Evolutionary conservation across 2,329 filamentous ascomycete genomes (phyloP), one percentile per base, ranked within the genome.

Genomic region (Hirsutella rhossiliensis): DNA sequence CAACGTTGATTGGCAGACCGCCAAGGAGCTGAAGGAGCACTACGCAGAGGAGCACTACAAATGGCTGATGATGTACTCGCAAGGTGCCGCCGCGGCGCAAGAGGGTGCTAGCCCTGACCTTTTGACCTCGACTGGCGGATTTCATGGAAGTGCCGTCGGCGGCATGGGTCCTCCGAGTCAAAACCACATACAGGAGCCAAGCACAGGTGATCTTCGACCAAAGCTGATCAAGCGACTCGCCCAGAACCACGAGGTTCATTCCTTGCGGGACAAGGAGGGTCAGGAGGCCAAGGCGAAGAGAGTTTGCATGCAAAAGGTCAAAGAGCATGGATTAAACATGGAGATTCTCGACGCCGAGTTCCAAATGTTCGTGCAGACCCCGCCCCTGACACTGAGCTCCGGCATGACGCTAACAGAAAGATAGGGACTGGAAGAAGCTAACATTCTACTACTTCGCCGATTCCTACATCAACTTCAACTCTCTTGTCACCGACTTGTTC

Each of bases 401-500:
- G n/a, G 18, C 31, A 34, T 34, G 31, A 11, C 38, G 17, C 51
- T 51, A 45, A 56, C 43, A 30, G 11, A 11, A 18, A 11, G 11
- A 27, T 54, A 96, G 90, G 82, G 92, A 98, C 62, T 96, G 88
- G 80, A 95, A 97, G 67, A 98, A 98, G 62, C 70, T 98, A 45
- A 98, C 94, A 0, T 97, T 97, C 65, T 98, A 96, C 69, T 98
- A 97, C 66, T 98, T 96, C 61, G 90, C 92, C 43, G 89, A 96
- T 58, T 81, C 87, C 1, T 98, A 98, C 62, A 95, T 98, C 71
- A 97, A 97, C 67, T 98, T 98, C 74, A 98, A 98, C 62, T 87
- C 87, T 2, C 78, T 98, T 15, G 92, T 98, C 43, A 95, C 89
- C 0, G 92, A 98, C 60, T 73, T 98, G 12, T 98, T 97, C 76